A percentile compares a stretch with the other conserved stretches of the same genome.
phyloP scores from a whole-genome alignment of 805 yeast species.

The Scheffersomyces ergatensis region DNA sequence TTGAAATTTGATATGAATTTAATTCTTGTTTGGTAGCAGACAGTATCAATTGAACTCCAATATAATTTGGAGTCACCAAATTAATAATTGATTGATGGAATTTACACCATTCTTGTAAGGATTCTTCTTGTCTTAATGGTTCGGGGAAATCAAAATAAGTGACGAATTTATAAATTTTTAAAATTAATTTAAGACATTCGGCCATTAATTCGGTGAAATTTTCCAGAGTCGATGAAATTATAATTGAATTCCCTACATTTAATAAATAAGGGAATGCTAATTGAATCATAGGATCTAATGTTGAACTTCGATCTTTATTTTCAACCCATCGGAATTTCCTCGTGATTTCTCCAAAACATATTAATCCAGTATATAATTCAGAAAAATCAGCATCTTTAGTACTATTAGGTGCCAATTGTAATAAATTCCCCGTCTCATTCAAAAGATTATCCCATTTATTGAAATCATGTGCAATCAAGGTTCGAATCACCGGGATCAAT shows the following conservation, averaged over 20 bases:
- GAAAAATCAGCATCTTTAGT: constrained; percentile 16
- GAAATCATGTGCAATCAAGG: constrained; percentile 32
- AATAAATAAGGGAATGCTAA: constrained; percentile 66
- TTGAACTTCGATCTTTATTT: constrained; percentile 41
- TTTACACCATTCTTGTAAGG: constrained; percentile 65
- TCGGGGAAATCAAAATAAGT: constrained; percentile 72
- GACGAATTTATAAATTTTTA: constrained; percentile 77
- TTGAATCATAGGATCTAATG: constrained; percentile 45
- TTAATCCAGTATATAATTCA: constrained; percentile 59
- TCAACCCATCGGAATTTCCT: constrained; percentile 70
- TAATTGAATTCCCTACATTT: constrained; percentile 57
- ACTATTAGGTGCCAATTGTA: constrained; percentile 14
- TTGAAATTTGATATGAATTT: constrained; percentile 67
- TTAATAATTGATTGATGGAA: constrained; percentile 70
- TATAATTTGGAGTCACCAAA: constrained; percentile 54
- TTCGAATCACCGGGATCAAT: constrained; percentile 33
- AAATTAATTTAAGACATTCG: constrained; percentile 69
- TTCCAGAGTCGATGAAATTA: constrained; percentile 14
- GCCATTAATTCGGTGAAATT: constrained; percentile 42
- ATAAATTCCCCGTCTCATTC: constrained; percentile 27
- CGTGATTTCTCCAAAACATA: constrained; percentile 67
- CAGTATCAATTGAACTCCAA: constrained; percentile 47
- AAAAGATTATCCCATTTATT: constrained; percentile 36
- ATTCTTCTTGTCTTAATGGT: constrained; percentile 50
- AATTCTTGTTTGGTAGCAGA: constrained; percentile 39